These are phyloP conservation scores for Phytophthora melonis DNA, from an alignment of 352 stramenopile genomes.

Conservation along the genomic window DNA sequence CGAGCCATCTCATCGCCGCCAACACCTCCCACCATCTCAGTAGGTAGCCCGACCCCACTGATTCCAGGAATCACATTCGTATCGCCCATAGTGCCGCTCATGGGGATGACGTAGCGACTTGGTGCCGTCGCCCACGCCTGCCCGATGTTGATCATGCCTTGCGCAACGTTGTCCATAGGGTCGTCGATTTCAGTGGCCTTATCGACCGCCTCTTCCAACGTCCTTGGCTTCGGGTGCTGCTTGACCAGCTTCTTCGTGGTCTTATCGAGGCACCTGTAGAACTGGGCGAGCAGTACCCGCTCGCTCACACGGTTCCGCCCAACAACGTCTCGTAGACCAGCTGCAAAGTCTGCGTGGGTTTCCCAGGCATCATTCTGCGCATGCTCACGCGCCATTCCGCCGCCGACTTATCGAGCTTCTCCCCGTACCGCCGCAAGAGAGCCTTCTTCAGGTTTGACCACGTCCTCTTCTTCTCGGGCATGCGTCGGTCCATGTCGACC, in stretches of 20 bases:
- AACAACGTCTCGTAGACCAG: background rate
- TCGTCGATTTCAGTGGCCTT: background rate
- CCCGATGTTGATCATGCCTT: background rate
- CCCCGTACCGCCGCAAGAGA: constrained; percentile 6
- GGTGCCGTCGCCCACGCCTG: background rate
- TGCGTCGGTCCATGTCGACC: background rate
- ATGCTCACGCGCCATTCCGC: constrained; percentile 11
- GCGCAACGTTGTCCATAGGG: background rate
- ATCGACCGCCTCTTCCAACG: background rate
- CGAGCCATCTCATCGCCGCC: background rate
- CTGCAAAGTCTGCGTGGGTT: constrained; percentile 5
- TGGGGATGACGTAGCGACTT: background rate
- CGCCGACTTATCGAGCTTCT: background rate
- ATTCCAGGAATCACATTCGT: background rate
- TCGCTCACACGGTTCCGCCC: constrained; percentile 1
- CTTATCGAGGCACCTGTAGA: constrained; percentile 4
- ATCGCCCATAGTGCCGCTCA: background rate
- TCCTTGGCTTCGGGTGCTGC: background rate
- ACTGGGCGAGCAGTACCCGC: constrained; percentile 3
- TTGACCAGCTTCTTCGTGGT: background rate
- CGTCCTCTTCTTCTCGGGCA: background rate
- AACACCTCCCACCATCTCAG: background rate
- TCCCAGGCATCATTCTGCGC: background rate
- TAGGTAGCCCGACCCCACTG: background rate
- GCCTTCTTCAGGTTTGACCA: background rate